phyloP scores from a whole-genome alignment of 106 monocot species.

The Phalaenopsis equestris region DNA sequence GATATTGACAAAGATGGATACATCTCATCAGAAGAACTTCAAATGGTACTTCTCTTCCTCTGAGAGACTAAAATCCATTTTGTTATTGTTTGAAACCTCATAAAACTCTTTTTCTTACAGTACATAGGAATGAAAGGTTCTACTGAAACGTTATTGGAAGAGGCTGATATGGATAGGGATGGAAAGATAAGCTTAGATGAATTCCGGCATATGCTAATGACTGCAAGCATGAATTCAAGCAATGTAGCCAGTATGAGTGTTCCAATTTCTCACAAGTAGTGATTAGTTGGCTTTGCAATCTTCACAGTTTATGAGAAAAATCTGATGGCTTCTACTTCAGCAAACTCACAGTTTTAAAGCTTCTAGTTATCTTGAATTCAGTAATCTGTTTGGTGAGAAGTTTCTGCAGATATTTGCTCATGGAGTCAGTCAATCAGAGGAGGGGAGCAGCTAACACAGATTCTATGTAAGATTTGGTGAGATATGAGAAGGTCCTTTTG shows the following conservation, averaged over 20 bases:
- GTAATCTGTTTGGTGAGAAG: background rate
- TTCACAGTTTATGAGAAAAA: background rate
- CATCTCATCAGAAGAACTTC: slow-evolving; percentile 85
- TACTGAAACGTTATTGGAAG: slow-evolving; percentile 72
- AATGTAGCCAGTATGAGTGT: slow-evolving; percentile 21
- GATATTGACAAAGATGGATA: slow-evolving; percentile 86
- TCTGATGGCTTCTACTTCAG: background rate
- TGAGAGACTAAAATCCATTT: background rate
- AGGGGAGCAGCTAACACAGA: too few species aligned
- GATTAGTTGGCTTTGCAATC: background rate
- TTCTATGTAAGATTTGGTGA: too few species aligned
- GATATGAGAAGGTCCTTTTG: too few species aligned
- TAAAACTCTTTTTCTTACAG: slow-evolving; percentile 21
- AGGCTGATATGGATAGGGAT: slow-evolving; percentile 89
- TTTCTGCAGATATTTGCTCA: background rate
- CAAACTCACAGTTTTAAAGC: background rate
- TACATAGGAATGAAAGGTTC: slow-evolving; percentile 80
- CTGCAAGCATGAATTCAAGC: slow-evolving; percentile 62
- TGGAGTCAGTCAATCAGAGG: too few species aligned
- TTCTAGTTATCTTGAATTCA: too few species aligned
- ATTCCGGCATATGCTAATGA: slow-evolving; percentile 79
- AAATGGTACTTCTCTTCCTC: slow-evolving; percentile 40
- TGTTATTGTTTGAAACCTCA: too few species aligned
- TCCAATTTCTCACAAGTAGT: background rate
- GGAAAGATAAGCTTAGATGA: slow-evolving; percentile 90